phyloP scores from a whole-genome alignment of 1,139 yeast genomes.

The Yamadazyma trypodendri region DNA sequence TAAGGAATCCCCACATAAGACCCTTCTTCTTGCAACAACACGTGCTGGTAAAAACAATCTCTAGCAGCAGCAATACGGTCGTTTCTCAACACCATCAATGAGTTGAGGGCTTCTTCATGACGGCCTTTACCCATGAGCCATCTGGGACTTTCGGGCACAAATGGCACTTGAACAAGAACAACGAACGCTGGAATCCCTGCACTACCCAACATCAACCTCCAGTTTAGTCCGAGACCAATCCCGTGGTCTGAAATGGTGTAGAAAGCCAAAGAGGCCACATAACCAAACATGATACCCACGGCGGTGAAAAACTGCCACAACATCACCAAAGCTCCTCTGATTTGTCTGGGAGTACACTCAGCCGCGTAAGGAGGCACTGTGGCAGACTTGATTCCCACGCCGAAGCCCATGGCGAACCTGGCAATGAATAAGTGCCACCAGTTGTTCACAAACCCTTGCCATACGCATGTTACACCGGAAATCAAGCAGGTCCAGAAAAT shows the following conservation, averaged over 20 bases:
- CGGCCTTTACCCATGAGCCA: constrained; percentile 73
- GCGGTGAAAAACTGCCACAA: constrained; percentile 91
- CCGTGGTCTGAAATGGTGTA: constrained; percentile 35
- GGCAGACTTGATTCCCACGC: constrained; percentile 79
- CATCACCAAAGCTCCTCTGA: constrained; percentile 82
- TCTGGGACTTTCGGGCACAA: constrained; percentile 78
- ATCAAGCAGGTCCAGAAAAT: constrained; percentile 67
- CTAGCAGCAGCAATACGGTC: constrained; percentile 67
- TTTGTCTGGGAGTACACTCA: constrained; percentile 73
- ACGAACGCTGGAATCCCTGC: constrained; percentile 73
- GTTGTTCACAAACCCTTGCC: constrained; percentile 70
- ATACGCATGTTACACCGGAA: constrained; percentile 67
- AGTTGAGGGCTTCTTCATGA: constrained; percentile 55
- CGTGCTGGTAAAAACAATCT: constrained; percentile 71
- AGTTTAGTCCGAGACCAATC: constrained; percentile 52
- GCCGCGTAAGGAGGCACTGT: constrained; percentile 84
- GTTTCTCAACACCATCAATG: constrained; percentile 50
- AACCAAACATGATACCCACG: constrained; percentile 82
- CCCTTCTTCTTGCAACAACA: constrained; percentile 65
- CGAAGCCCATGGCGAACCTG: constrained; percentile 70
- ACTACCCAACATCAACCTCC: constrained; percentile 83
- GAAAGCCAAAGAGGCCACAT: constrained; percentile 65
- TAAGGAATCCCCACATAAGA: constrained; percentile 51
- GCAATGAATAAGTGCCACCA: constrained; percentile 82
- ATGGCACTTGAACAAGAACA: constrained; percentile 64